A percentile compares a stretch with the other conserved stretches of the same genome.
Conservation (phyloP, 2,329 filamentous ascomycete genomes). For the Fusarium equiseti region DNA sequence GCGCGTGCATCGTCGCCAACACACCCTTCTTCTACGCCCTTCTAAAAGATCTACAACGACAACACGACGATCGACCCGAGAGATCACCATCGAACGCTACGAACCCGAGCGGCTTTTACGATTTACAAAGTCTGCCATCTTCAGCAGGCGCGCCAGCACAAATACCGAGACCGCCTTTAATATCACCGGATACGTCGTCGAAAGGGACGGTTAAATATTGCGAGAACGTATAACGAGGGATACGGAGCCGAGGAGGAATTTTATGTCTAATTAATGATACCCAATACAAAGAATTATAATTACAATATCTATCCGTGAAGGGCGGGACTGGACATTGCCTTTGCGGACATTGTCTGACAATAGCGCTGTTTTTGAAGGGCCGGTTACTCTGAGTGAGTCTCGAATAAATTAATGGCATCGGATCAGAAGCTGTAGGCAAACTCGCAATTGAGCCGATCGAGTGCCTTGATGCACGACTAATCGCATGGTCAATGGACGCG, state of each 20-base stretch:
- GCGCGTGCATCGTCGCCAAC: slow-evolving; percentile 50
- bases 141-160: slow-evolving; percentile 4
- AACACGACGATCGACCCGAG: slow-evolving; percentile 41
- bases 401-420: background rate
- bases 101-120: slow-evolving; percentile 19
- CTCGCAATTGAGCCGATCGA: background rate
- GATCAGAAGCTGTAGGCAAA: background rate
- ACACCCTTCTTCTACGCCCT: slow-evolving; percentile 50
- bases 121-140: slow-evolving; percentile 31
- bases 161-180: background rate
- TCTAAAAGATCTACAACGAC: slow-evolving; percentile 45
- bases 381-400: no score
- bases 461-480: background rate
- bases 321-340: no score
- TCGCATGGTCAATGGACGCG: background rate
- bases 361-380: background rate
- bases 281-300: background rate
- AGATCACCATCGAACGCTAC: slow-evolving; percentile 27
- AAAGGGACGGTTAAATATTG: slow-evolving; percentile 12
- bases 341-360: background rate
- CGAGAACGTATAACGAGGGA: slow-evolving; percentile 6
- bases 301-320: background rate
- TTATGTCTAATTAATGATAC: slow-evolving; percentile 19
- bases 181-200: slow-evolving; percentile 6
- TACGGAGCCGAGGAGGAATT: background rate